A percentile compares a stretch with the other conserved stretches of the same genome.
phyloP scores from a whole-genome alignment of 495 filamentous ascomycete species.

The Lasiosphaeriaceae sp. region DNA sequence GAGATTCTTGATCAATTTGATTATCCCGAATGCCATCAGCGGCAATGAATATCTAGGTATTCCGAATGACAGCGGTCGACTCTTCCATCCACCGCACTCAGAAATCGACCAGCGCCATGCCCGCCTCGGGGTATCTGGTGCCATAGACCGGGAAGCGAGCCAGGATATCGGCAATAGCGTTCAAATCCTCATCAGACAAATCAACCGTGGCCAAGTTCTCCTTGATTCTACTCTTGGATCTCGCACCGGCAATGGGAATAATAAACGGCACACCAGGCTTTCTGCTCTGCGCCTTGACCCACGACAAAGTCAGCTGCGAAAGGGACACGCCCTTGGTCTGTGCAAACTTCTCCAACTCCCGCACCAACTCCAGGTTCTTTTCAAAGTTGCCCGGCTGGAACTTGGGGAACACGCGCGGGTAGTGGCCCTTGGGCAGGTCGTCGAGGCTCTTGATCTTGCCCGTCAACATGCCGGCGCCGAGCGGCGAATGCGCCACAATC shows the following conservation, averaged over 20 bases:
- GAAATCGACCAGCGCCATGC: too few species aligned
- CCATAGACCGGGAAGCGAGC: neutral
- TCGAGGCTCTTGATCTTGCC: slow-evolving; percentile 57
- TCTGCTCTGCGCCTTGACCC: slow-evolving; percentile 59
- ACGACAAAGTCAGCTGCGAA: slow-evolving; percentile 71
- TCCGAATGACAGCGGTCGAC: too few species aligned
- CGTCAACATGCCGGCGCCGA: slow-evolving; percentile 55
- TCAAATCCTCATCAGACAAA: neutral
- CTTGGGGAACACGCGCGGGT: slow-evolving; percentile 46
- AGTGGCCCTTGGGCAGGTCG: slow-evolving; percentile 63
- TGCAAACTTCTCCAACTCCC: slow-evolving; percentile 62
- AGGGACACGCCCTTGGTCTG: slow-evolving; percentile 63
- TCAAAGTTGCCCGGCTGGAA: slow-evolving; percentile 68
- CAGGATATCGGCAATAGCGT: neutral
- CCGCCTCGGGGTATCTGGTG: neutral
- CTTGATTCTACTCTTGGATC: neutral
- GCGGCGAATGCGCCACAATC: slow-evolving; percentile 57
- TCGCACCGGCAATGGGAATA: slow-evolving; percentile 18
- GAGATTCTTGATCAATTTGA: too few species aligned
- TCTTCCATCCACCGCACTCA: too few species aligned
- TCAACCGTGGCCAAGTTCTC: neutral
- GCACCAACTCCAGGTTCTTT: slow-evolving; percentile 69
- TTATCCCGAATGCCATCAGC: too few species aligned
- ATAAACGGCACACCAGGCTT: slow-evolving; percentile 22
- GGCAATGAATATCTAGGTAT: too few species aligned